Evolutionary conservation across 1,139 yeast genomes (phyloP).

Genomic region (Suhomyces bolitotheri): DNA sequence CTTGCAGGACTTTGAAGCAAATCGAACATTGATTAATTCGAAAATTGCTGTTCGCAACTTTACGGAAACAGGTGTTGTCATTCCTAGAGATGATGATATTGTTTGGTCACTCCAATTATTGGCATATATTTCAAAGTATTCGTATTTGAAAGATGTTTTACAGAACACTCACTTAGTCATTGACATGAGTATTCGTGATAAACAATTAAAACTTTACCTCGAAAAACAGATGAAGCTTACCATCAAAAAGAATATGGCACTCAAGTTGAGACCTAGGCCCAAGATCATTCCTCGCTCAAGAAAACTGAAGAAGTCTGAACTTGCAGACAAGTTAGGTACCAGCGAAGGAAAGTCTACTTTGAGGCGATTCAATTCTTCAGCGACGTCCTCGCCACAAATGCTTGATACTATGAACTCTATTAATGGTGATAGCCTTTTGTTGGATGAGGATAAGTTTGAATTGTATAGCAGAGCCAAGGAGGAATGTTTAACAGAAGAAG

Average conservation of each 20-base stretch:
- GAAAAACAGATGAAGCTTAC: slow-evolving; percentile 41
- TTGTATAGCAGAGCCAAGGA: slow-evolving; percentile 22
- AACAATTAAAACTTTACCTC: slow-evolving; percentile 39
- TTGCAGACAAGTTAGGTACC: slow-evolving; percentile 6
- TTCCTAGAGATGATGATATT: slow-evolving; percentile 90
- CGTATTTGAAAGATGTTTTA: slow-evolving; percentile 69
- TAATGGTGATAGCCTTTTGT: slow-evolving; percentile 35
- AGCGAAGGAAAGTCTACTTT: slow-evolving; percentile 16
- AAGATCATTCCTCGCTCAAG: slow-evolving; percentile 42
- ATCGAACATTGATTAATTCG: slow-evolving; percentile 27
- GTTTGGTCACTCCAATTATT: slow-evolving; percentile 89
- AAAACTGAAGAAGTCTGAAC: slow-evolving; percentile 17
- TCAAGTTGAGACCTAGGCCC: slow-evolving; percentile 29
- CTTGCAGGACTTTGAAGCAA: slow-evolving; percentile 38
- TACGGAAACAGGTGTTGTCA: slow-evolving; percentile 67
- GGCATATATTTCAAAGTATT: slow-evolving; percentile 91
- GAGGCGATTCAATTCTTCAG: slow-evolving; percentile 37
- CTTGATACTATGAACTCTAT: slow-evolving; percentile 34
- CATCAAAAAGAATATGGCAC: slow-evolving; percentile 32
- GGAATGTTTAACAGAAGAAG: slow-evolving; percentile 23
- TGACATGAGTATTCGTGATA: slow-evolving; percentile 54
- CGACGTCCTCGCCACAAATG: slow-evolving; percentile 47
- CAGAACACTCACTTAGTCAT: slow-evolving; percentile 67
- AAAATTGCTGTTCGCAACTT: slow-evolving; percentile 62
- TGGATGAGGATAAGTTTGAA: slow-evolving; percentile 40